Evolutionary conservation across 768 basidiomycete species (phyloP).

Genomic region (Xerocomellus intermedius): DNA sequence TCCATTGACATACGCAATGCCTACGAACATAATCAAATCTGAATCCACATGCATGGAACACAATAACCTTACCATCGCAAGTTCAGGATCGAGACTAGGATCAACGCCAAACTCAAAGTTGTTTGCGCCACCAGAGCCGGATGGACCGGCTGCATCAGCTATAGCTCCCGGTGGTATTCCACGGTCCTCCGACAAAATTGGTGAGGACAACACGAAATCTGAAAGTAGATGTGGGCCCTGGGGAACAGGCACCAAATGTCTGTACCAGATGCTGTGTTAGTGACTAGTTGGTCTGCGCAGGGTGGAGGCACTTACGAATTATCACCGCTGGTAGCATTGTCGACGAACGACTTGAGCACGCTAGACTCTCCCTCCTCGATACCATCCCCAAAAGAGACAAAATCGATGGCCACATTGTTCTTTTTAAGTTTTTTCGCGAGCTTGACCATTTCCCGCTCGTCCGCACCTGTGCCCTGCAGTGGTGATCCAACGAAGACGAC

Average conservation of each 20-base stretch:
- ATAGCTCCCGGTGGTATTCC: slow-evolving; percentile 64
- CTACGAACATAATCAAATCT: slow-evolving; percentile 38
- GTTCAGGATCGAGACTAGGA: slow-evolving; percentile 92
- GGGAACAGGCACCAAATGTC: slow-evolving; percentile 79
- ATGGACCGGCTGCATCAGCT: slow-evolving; percentile 47
- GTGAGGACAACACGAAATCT: slow-evolving; percentile 75
- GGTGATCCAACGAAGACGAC: slow-evolving; percentile 94
- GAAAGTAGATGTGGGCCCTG: slow-evolving; percentile 81
- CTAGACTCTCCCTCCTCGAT: slow-evolving; percentile 69
- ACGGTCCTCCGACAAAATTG: slow-evolving; percentile 80
- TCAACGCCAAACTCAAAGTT: slow-evolving; percentile 90
- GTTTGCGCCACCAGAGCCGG: slow-evolving; percentile 47
- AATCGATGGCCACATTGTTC: slow-evolving; percentile 96
- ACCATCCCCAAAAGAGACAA: slow-evolving; percentile 87
- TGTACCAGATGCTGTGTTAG: slow-evolving; percentile 27
- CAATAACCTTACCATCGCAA: slow-evolving; percentile 76
- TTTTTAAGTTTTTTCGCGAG: slow-evolving; percentile 98
- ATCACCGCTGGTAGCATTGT: slow-evolving; percentile 75
- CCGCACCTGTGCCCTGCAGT: slow-evolving; percentile 46
- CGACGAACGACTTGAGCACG: slow-evolving; percentile 78
- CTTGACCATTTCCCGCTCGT: slow-evolving; percentile 78
- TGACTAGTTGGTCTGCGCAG: neutral
- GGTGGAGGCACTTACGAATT: slow-evolving; percentile 65
- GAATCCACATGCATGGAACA: neutral
- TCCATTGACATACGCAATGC: slow-evolving; percentile 97